phyloP scores from a whole-genome alignment of 768 basidiomycete species.

The Suillus plorans region DNA sequence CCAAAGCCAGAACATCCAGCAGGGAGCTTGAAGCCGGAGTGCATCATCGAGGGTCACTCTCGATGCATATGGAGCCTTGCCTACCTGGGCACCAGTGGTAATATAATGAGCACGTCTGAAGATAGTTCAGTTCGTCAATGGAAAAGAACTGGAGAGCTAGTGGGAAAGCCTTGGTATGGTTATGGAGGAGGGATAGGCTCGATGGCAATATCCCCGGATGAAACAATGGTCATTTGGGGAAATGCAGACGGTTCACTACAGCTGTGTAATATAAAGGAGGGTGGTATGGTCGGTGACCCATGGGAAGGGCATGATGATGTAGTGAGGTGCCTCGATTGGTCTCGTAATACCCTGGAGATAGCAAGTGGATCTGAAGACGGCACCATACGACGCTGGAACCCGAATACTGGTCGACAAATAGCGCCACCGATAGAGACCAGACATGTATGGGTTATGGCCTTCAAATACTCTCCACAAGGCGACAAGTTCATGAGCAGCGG shows the following conservation, averaged over 20 bases:
- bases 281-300: background rate
- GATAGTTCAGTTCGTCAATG: background rate
- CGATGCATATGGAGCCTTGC: background rate
- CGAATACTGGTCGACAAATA: background rate
- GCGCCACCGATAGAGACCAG: background rate
- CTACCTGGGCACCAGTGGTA: background rate
- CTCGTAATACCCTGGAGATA: slow-evolving; percentile 12
- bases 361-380: slow-evolving; percentile 10
- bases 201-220: background rate
- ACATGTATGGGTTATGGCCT: background rate
- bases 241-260: background rate
- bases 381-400: slow-evolving; percentile 13
- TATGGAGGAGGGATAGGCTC: background rate
- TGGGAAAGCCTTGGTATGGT: background rate
- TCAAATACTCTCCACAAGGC: background rate
- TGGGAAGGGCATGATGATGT: background rate
- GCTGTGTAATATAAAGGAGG: background rate
- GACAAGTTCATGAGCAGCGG: background rate
- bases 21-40: background rate
- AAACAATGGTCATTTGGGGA: background rate
- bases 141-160: background rate
- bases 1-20: background rate
- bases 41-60: background rate
- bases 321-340: slow-evolving; percentile 11
- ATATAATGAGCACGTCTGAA: background rate